A percentile compares a stretch with the other conserved stretches of the same genome.
These are phyloP conservation scores for Brassica cretica DNA, from an alignment of 345 rosid genomes.

Conservation along the genomic window DNA sequence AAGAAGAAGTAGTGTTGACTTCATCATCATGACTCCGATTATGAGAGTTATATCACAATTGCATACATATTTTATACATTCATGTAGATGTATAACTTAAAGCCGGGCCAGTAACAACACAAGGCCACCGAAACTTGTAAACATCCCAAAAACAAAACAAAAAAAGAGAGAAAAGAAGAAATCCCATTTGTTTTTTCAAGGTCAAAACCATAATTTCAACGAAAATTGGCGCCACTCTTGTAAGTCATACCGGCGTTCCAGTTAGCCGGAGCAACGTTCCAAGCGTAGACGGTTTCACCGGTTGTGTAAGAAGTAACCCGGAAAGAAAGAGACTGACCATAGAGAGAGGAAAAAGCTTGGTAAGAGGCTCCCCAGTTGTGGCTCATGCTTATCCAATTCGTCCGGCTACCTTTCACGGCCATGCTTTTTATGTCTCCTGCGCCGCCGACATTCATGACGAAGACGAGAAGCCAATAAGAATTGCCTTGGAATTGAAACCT, in stretches of 20 bases:
- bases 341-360: constrained; percentile 75
- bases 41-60: constrained; percentile 19
- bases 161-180: constrained; percentile 2
- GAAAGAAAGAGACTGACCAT: constrained; percentile 80
- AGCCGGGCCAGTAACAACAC: constrained; percentile 37
- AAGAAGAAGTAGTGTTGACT: constrained; percentile 27
- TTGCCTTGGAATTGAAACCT: constrained; percentile 63
- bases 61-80: constrained; percentile 24
- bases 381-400: constrained; percentile 85
- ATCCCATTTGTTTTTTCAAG: background rate
- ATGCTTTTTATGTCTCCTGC: constrained; percentile 62
- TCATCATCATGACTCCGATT: constrained; percentile 1
- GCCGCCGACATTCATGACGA: constrained; percentile 68
- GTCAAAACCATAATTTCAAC: constrained; percentile 1
- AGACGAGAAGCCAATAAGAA: constrained; percentile 60
- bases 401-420: constrained; percentile 69
- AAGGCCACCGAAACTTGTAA: constrained; percentile 39
- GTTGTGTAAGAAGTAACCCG: constrained; percentile 60
- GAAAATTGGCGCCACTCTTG: constrained; percentile 32
- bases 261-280: constrained; percentile 42
- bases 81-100: constrained; percentile 28
- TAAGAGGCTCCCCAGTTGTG: constrained; percentile 95
- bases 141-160: background rate
- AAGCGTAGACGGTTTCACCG: constrained; percentile 35
- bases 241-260: constrained; percentile 39